Evolutionary conservation across 2,329 filamentous ascomycete genomes (phyloP).

Genomic region (Phialophora expanda): DNA sequence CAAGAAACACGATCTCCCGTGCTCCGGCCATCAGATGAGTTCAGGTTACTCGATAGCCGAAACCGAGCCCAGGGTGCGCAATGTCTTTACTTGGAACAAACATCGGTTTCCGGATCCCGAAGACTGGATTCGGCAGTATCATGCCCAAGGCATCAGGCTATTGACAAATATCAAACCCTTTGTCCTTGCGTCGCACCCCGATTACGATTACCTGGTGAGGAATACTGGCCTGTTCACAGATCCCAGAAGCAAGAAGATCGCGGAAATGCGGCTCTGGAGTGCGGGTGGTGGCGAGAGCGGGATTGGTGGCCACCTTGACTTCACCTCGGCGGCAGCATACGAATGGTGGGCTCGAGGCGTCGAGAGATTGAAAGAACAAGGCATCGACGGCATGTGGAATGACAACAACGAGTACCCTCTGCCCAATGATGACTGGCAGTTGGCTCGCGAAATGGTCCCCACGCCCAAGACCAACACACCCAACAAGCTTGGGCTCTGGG

Average conservation of each 20-base stretch:
- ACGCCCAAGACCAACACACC: slow-evolving; percentile 45
- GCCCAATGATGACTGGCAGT: slow-evolving; percentile 68
- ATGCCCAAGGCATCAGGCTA: slow-evolving; percentile 68
- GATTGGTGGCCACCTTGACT: slow-evolving; percentile 74
- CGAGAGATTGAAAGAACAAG: slow-evolving; percentile 63
- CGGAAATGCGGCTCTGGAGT: slow-evolving; percentile 70
- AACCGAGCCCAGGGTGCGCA: slow-evolving; percentile 69
- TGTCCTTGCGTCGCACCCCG: slow-evolving; percentile 69
- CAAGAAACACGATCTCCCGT: slow-evolving; percentile 69
- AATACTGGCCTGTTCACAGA: slow-evolving; percentile 69
- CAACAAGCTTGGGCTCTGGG: slow-evolving; percentile 70
- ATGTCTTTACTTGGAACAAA: slow-evolving; percentile 73
- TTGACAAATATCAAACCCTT: slow-evolving; percentile 78
- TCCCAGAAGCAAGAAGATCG: slow-evolving; percentile 57
- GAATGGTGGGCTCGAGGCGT: slow-evolving; percentile 75
- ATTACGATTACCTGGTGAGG: slow-evolving; percentile 65
- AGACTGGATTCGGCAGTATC: slow-evolving; percentile 66
- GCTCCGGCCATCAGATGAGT: slow-evolving; percentile 73
- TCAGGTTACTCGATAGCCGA: slow-evolving; percentile 74
- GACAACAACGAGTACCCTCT: slow-evolving; percentile 79
- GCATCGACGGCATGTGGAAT: slow-evolving; percentile 78
- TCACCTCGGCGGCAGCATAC: slow-evolving; percentile 69
- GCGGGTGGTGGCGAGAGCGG: slow-evolving; percentile 72
- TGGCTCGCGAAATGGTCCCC: slow-evolving; percentile 56
- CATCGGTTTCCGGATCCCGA: slow-evolving; percentile 73